phyloP scores from a whole-genome alignment of 306 rosid species.

The Pyrus betulifolia region DNA sequence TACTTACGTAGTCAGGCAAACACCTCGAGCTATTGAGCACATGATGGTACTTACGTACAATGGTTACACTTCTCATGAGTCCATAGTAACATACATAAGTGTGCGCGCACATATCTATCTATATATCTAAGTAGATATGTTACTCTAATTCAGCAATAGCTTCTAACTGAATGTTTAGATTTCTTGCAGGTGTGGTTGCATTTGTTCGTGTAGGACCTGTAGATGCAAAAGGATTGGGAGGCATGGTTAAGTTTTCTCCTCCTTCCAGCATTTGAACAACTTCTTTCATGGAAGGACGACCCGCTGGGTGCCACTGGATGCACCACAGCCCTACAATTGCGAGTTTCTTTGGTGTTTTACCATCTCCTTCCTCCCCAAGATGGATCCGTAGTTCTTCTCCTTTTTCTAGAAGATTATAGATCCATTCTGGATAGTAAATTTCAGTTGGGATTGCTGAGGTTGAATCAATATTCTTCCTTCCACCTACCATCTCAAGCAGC shows the following conservation, averaged over 20 bases:
- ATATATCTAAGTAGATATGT: not conserved
- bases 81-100: not conserved
- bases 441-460: not conserved
- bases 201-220: not conserved
- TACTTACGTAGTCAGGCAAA: too few relatives aligned
- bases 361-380: not conserved
- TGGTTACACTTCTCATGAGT: not conserved
- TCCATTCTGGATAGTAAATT: not conserved
- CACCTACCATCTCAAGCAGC: slow-evolving; percentile 25
- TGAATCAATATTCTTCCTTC: slow-evolving; percentile 3
- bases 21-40: too few relatives aligned
- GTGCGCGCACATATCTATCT: not conserved
- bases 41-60: not conserved
- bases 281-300: not conserved
- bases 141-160: not conserved
- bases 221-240: not conserved
- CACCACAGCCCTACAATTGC: not conserved
- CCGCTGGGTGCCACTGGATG: not conserved
- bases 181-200: not conserved
- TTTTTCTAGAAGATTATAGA: not conserved
- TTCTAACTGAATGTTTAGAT: not conserved
- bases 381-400: not conserved
- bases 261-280: not conserved
- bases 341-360: not conserved
- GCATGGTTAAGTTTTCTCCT: not conserved